Evolutionary conservation across 805 yeast species (phyloP), one percentile per base, ranked within the genome.

Genomic region (Ogataea methylovora): DNA sequence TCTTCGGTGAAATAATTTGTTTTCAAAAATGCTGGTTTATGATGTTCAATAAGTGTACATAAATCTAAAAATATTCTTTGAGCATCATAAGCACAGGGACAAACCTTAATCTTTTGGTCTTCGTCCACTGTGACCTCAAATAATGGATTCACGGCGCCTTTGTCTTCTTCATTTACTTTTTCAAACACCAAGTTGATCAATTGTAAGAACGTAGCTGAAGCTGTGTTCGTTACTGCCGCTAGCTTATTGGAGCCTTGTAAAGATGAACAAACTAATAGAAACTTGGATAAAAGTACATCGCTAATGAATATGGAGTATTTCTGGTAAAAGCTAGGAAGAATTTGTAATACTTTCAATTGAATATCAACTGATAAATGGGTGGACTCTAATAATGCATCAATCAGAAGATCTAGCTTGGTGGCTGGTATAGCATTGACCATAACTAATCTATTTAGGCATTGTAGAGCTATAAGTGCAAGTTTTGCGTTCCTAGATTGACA

Each of bases 181-280:
- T 90, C 97, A 54, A 82, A 90, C 0, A 87, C 71, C 21, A 82
- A 74, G 24, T 82, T 75, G 29, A 87, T 69, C 28, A 92, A 60
- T 53, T 92, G 97, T 42, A 87, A 94, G 30, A 87, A 69, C 3
- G 97, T 86, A 2, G 97, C 98, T 32, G 85, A 78, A 0, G 97
- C 96, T 0, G 97, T 84, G 48, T 87, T 88, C 11, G 76, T 69
- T 5, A 92, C 95, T 45, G 84, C 84, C 0, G 82, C 74, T 5
- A 79, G 71, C 45, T 83, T 81, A 40, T 76, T 81, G 11, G 76
- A 69, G 11, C 75, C 61, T 37, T 84, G 87, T 32, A 92, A 65
- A 23, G 76, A 69, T 0, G 92, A 71, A 51, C 95, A 84, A 2
- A 90, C 75, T 16, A 65, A 61, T 15, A 90, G 58, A 10, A 85